Base-by-base conservation (phyloP, 208 protist species). In the Acanthamoeba castellanii region DNA sequence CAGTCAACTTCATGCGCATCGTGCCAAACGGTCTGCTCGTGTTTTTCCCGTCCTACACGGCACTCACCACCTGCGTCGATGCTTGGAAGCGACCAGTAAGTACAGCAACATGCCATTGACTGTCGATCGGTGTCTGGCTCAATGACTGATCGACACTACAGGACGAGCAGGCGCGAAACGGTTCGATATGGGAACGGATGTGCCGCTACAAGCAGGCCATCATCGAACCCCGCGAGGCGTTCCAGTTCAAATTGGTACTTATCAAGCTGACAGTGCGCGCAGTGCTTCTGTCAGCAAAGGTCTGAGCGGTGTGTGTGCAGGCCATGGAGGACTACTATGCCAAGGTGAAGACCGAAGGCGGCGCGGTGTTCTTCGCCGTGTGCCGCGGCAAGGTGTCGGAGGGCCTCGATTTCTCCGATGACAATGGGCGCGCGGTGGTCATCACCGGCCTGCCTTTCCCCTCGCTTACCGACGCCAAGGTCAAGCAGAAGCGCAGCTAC, bases 1-100 rank as follows among this genome's bases (percentile, higher is more conserved):
- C 76, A 96, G 96, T 95, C 22, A 95, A 96, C 68, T 94, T 93
- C 55, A 45, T 72, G 20, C 88, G 98, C 57, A 97, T 98, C 88
- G 97, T 99, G 11, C 99, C 99, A 16, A 98, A 98, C 64, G 99
- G 99, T 55, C 94, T 99, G 32, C 97, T 99, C 2, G 99, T 99
- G 5, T 99, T 99, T 96, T 99, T 99, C 93, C 98, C 99, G 20
- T 98, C 97, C 50, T 98, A 98, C 95, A 34, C 95, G 22, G 82
- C 94, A 20, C 88, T 98, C 45, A 52, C 25, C 7, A 25, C n/a
- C 32, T 97, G 90, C 72, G 88, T 97, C 45, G 95, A 96, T 20
- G 30, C 61, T 20, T 97, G 97, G 96, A 91, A 97, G 72, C 52
- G 34, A 68, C 20, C 50, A 6, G 81, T 88, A 42, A 0, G 42